phyloP scores from a whole-genome alignment of 257 asterid species.

The Solanum sitiens region DNA sequence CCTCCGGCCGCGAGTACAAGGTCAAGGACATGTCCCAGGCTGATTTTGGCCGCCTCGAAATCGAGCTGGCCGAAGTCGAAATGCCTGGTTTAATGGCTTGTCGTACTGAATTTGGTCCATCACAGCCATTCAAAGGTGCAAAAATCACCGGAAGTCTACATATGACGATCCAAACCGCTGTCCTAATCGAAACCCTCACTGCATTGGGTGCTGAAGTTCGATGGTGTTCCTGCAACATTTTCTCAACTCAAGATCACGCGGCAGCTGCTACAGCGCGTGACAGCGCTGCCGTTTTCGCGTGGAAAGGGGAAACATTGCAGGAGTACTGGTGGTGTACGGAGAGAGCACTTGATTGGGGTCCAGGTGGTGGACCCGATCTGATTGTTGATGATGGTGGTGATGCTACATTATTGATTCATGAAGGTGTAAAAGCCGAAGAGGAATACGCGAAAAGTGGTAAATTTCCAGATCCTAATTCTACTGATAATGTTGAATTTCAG shows the following conservation, averaged over 20 bases:
- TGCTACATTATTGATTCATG: constrained; percentile 70
- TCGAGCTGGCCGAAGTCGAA: constrained; percentile 84
- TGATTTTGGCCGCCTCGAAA: constrained; percentile 77
- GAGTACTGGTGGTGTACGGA: constrained; percentile 99
- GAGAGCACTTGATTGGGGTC: constrained; percentile 83
- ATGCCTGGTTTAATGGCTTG: constrained; percentile 80
- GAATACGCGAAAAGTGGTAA: constrained; percentile 45
- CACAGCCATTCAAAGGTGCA: constrained; percentile 76
- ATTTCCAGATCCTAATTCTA: constrained; percentile 58
- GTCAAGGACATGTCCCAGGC: constrained; percentile 91
- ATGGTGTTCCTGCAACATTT: constrained; percentile 90
- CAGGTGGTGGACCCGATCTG: constrained; percentile 74
- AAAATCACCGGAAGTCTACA: constrained; percentile 69
- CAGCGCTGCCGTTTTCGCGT: constrained; percentile 82
- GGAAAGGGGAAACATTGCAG: constrained; percentile 63
- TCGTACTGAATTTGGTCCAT: constrained; percentile 62
- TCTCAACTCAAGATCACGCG: constrained; percentile 86
- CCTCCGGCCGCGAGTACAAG: constrained; percentile 77
- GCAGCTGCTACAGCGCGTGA: constrained; percentile 84
- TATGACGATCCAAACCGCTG: constrained; percentile 89
- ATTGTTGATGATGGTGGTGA: constrained; percentile 92
- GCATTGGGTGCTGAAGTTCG: constrained; percentile 79
- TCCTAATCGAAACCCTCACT: constrained; percentile 62
- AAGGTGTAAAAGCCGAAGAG: constrained; percentile 87
- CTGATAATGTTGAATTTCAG: constrained; percentile 79